Percentiles rank a stretch among this genome's conserved stretches.
phyloP scores from a whole-genome alignment of 2,329 filamentous ascomycete genomes.

The Botryosphaeria dothidea region DNA sequence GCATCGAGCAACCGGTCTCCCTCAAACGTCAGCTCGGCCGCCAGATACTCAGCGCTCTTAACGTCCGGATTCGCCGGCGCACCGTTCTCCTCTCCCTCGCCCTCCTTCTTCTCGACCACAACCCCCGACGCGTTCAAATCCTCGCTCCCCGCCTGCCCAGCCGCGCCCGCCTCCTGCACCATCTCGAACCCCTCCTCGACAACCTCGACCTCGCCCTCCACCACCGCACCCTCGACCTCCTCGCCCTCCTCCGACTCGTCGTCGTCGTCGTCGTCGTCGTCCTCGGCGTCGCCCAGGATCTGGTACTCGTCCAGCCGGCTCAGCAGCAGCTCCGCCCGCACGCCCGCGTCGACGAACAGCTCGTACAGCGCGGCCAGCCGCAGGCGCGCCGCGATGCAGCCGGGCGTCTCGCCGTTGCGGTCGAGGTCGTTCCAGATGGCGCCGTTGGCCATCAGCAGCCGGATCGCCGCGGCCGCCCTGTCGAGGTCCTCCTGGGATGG shows the following conservation, averaged over 20 bases:
- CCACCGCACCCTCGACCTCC: constrained; percentile 19
- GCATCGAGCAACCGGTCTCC: constrained; percentile 49
- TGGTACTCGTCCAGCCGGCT: constrained; percentile 81
- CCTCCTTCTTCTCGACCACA: constrained; percentile 28
- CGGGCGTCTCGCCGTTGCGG: constrained; percentile 82
- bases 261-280: constrained; percentile 51
- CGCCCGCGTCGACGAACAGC: constrained; percentile 83
- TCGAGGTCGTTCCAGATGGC: constrained; percentile 98
- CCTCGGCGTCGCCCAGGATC: constrained; percentile 61
- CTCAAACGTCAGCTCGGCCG: constrained; percentile 50
- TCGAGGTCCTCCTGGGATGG: constrained; percentile 43
- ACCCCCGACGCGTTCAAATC: constrained; percentile 13
- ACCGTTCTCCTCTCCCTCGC: constrained; percentile 40
- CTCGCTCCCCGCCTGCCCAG: not conserved
- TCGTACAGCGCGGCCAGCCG: constrained; percentile 73
- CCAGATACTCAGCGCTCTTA: constrained; percentile 39
- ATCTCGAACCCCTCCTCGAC: constrained; percentile 51
- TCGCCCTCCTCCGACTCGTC: constrained; percentile 33
- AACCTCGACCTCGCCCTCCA: constrained; percentile 39
- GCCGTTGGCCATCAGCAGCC: constrained; percentile 78
- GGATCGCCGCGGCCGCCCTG: constrained; percentile 65
- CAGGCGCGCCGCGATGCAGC: constrained; percentile 74
- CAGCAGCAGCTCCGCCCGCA: constrained; percentile 85
- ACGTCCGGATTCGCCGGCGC: constrained; percentile 37
- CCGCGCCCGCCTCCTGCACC: constrained; percentile 27